Evolutionary conservation across 1,284 basidiomycete genomes (phyloP).

Genomic region (Puccinia hordei): DNA sequence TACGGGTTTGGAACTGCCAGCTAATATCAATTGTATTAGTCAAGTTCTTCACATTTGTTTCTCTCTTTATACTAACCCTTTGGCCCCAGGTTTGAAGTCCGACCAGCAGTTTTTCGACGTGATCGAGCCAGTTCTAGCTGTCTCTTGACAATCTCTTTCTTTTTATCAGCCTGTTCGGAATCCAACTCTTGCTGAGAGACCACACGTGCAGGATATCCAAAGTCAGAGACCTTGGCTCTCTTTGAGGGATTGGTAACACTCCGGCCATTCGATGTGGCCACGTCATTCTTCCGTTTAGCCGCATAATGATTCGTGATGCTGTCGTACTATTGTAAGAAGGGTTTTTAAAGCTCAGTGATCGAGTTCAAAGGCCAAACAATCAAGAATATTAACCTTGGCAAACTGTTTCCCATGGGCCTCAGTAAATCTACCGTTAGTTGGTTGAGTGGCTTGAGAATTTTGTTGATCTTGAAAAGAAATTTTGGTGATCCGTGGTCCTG

Average conservation of each 20-base stretch:
- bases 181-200: constrained; percentile 6
- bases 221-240: constrained; percentile 6
- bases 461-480: constrained; percentile 24
- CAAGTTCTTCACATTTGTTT: background rate
- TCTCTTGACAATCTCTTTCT: constrained; percentile 14
- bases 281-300: constrained; percentile 16
- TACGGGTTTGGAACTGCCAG: constrained; percentile 6
- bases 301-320: constrained; percentile 34
- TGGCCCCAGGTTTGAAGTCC: background rate
- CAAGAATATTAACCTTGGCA: background rate
- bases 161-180: background rate
- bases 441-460: background rate
- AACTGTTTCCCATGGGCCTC: constrained; percentile 21
- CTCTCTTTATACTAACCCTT: background rate
- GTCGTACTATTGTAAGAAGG: constrained; percentile 9
- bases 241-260: constrained; percentile 4
- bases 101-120: background rate
- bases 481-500: constrained; percentile 4
- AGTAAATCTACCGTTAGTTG: constrained; percentile 15
- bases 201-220: background rate
- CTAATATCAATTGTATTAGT: background rate
- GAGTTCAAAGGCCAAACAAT: background rate
- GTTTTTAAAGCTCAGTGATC: background rate
- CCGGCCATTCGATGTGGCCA: background rate
- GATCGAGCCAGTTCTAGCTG: constrained; percentile 30